These are phyloP conservation scores for Pseudogymnoascus sp. DNA, from an alignment of 2,329 filamentous ascomycete species.

Conservation along the genomic window DNA sequence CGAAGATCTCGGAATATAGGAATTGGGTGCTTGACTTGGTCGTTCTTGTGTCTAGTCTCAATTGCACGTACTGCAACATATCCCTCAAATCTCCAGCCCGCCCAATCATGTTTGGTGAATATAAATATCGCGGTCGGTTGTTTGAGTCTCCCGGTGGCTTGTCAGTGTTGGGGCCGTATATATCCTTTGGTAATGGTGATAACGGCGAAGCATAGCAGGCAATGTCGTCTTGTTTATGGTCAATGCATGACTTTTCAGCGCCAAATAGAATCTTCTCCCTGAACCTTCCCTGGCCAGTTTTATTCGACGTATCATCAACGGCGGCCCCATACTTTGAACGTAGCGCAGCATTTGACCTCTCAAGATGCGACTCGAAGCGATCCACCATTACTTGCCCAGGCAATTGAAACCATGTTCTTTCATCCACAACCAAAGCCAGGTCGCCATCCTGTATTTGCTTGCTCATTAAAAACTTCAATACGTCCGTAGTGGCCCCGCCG, in stretches of 20 bases:
- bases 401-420: constrained; percentile 42
- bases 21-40: constrained; percentile 15
- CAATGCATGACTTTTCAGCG: constrained; percentile 45
- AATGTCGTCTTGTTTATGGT: constrained; percentile 33
- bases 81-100: constrained; percentile 39
- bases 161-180: constrained; percentile 39
- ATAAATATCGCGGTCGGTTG: constrained; percentile 40
- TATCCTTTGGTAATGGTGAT: constrained; percentile 40
- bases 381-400: constrained; percentile 47
- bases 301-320: constrained; percentile 26
- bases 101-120: constrained; percentile 42
- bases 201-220: constrained; percentile 46
- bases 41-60: constrained; percentile 12
- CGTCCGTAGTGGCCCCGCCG: constrained; percentile 13
- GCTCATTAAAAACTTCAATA: constrained; percentile 37
- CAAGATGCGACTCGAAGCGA: constrained; percentile 42
- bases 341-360: constrained; percentile 39
- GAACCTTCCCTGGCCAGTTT: constrained; percentile 25
- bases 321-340: constrained; percentile 18
- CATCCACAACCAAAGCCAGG: constrained; percentile 47
- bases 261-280: constrained; percentile 48
- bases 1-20: constrained; percentile 42
- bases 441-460: constrained; percentile 44
- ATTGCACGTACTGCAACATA: constrained; percentile 33
- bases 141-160: constrained; percentile 23